Evolutionary conservation across 2,329 filamentous ascomycete genomes (phyloP), one percentile per base, ranked within the genome.

Genomic region (Nakataea oryzae): DNA sequence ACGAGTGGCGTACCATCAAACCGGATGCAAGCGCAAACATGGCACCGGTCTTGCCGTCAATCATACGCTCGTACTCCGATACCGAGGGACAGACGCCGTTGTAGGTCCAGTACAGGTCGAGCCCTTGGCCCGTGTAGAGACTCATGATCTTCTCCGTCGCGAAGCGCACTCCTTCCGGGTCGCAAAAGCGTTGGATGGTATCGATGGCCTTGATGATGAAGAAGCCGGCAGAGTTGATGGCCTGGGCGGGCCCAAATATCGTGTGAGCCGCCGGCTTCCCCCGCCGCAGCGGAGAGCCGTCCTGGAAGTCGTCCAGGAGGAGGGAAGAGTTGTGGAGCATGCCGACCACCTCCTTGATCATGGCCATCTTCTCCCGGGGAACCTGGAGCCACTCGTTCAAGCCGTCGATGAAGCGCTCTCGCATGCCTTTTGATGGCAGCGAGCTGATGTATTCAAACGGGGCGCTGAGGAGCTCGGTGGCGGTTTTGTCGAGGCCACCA

Each of bases 251-350:
- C 0, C 75, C 75, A 62, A 72, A 78, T 5, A 77, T 67, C 1
- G 63, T 64, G 61, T 78, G 75, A 1, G 72, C 66, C 0, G 74
- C 63, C 7, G 74, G 73, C n/a, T 67, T 68, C 3, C 72, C 73
- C 3, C 74, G 69, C 1, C 75, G 68, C 1, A 74, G 63, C 2
- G 63, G 32, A 0, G 75, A 75, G 1, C 64, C 61, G 59, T 77
- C 75, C 64, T 78, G 66, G 17, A 78, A 68, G 65, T 78, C 75
- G 59, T 76, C 75, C 4, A 78, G 65, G 73, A 63, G 76, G 12
- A 74, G 63, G 1, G 74, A 74, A 1, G 69, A 63, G 17, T 67
- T 70, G 59, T 75, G 72, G 4, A 75, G 65, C 8, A 66, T 59
- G 29, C 63, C 60, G 7, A 72, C 62, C 4, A 73, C 65, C 3